These are phyloP conservation scores for Flueggea neowawraea DNA, from an alignment of 441 rosid species.

Conservation along the genomic window DNA sequence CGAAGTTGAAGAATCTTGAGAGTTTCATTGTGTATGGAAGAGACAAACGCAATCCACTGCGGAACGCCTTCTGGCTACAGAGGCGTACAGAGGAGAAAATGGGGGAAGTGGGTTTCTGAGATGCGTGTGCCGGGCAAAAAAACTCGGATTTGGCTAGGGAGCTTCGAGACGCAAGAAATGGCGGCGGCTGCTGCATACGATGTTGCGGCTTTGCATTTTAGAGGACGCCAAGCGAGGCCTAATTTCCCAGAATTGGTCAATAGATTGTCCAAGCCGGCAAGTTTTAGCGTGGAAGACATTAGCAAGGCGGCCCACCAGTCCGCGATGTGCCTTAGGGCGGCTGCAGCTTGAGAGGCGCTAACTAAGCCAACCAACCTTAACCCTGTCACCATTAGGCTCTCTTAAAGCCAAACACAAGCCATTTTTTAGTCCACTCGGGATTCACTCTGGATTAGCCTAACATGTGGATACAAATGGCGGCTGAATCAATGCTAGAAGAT, in stretches of 20 bases:
- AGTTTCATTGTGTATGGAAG: not conserved
- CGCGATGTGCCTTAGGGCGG: slow-evolving; percentile 30
- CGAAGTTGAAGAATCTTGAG: too few species aligned
- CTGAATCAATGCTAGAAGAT: slow-evolving; percentile 7
- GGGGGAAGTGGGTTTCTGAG: slow-evolving; percentile 98
- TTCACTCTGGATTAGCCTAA: slow-evolving; percentile 81
- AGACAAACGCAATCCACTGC: slow-evolving; percentile 4
- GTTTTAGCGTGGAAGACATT: slow-evolving; percentile 50
- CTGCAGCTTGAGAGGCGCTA: not conserved
- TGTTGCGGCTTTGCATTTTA: slow-evolving; percentile 63
- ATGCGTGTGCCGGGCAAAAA: slow-evolving; percentile 86
- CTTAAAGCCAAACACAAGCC: slow-evolving; percentile 73
- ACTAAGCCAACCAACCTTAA: slow-evolving; percentile 2
- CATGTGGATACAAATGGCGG: slow-evolving; percentile 48
- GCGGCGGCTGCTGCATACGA: slow-evolving; percentile 92
- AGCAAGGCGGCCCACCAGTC: slow-evolving; percentile 76
- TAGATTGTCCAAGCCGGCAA: slow-evolving; percentile 47
- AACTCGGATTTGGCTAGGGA: slow-evolving; percentile 86
- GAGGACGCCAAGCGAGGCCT: slow-evolving; percentile 55
- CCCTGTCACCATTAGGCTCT: slow-evolving; percentile 49
- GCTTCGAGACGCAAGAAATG: slow-evolving; percentile 84
- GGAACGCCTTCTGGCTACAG: slow-evolving; percentile 48
- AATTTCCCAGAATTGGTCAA: slow-evolving; percentile 56
- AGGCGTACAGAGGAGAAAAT: slow-evolving; percentile 67
- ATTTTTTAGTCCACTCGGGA: slow-evolving; percentile 73